Percentiles rank a stretch among this genome's conserved stretches.
phyloP scores from a whole-genome alignment of 768 basidiomycete species.

The Phlegmacium glaucopus region DNA sequence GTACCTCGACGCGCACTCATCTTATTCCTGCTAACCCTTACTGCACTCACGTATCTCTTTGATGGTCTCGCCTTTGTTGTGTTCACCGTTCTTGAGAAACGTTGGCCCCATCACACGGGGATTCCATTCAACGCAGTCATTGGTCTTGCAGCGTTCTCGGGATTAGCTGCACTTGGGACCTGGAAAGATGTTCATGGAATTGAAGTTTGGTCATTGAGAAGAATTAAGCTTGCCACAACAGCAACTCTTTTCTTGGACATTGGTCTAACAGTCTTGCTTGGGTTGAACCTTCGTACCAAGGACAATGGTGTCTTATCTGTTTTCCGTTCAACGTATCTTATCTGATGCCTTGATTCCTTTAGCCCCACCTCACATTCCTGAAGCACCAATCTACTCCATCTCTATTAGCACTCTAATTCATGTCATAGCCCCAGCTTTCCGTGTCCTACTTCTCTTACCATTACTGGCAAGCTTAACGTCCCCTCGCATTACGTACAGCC shows the following conservation, averaged over 20 bases:
- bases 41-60: constrained; percentile 68
- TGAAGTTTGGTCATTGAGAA: constrained; percentile 60
- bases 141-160: constrained; percentile 67
- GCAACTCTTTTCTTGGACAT: constrained; percentile 58
- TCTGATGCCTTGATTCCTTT: constrained; percentile 4
- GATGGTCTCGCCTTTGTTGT: constrained; percentile 75
- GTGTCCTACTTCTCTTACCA: constrained; percentile 58
- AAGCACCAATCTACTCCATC: constrained; percentile 26
- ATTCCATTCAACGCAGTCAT: constrained; percentile 65
- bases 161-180: constrained; percentile 70
- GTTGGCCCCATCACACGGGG: constrained; percentile 63
- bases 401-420: constrained; percentile 33
- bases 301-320: constrained; percentile 27
- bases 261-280: constrained; percentile 52
- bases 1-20: constrained; percentile 78
- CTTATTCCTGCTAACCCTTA: constrained; percentile 63
- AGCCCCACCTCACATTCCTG: constrained; percentile 25
- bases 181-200: constrained; percentile 77
- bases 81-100: constrained; percentile 58
- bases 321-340: constrained; percentile 10
- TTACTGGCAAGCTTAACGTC: constrained; percentile 58
- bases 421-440: constrained; percentile 55
- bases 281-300: constrained; percentile 34
- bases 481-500: constrained; percentile 64
- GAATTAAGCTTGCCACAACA: constrained; percentile 52